Evolutionary conservation across 2,329 filamentous ascomycete species (phyloP), one percentile per base, ranked within the genome.

Genomic region (Xylariaceae sp.): DNA sequence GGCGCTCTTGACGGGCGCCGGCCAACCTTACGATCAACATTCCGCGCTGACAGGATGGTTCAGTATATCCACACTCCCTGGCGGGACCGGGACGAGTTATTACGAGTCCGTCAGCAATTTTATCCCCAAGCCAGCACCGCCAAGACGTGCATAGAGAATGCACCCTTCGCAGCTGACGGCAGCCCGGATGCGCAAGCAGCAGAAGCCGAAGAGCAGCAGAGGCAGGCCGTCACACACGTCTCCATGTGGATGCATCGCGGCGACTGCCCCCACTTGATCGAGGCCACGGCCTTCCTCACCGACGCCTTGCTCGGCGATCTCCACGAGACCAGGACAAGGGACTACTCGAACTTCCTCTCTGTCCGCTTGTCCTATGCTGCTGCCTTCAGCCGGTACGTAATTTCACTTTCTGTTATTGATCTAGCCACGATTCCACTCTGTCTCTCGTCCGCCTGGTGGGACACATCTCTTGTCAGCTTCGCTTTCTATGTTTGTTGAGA

Each of bases 231-330:
- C 45, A 78, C 80, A 46, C 75, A 78, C 46, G 82, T 86, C 45
- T 78, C 79, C 40, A 79, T 86, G 71, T 88, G 86, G 87, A 83
- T 87, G 78, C 80, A 87, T 63, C 82, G 87, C 66, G 85, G 85
- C 58, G 83, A 83, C 62, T 87, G 90, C 56, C 89, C 89, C 49
- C 87, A 93, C 72, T 78, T 90, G 70, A 81, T 93, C 48, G 89
- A 93, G 71, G 88, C 86, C 34, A 92, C 89, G 40, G 87, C 86
- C 2, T 79, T 90, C 56, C 75, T 94, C 53, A 82, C 82, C 59
- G 83, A 87, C 55, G 88, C 87, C 28, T 73, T 86, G 17, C 71
- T 91, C 47, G 81, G 83, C 63, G 88, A 91, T 71, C 74, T 75
- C 55, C 66, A 65, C 39, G 64, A 66, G 60, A 60, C 60, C 48